Evolutionary conservation across 768 basidiomycete species (phyloP).

Genomic region (Leccinum disarticulatum): DNA sequence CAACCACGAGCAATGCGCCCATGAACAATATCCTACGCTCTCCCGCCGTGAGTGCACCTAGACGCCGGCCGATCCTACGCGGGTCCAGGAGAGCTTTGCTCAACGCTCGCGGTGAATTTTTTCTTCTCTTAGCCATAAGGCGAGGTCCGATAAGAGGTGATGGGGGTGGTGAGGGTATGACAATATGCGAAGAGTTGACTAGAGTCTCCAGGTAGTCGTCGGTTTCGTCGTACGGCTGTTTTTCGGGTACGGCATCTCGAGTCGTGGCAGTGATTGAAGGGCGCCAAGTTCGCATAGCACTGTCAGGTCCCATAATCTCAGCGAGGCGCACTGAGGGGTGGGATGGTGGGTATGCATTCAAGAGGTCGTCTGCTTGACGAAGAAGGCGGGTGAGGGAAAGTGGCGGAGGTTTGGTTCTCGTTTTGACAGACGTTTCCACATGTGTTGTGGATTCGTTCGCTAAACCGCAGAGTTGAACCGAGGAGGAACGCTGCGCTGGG

Average conservation of each 20-base stretch:
- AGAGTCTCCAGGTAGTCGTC: constrained; percentile 30
- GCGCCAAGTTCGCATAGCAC: constrained; percentile 71
- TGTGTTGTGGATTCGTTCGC: constrained; percentile 1
- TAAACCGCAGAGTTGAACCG: background rate
- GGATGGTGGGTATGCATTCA: constrained; percentile 55
- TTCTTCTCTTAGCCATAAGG: constrained; percentile 23
- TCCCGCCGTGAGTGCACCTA: constrained; percentile 27
- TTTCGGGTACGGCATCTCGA: constrained; percentile 20
- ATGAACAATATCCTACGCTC: constrained; percentile 46
- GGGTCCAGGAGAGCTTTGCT: constrained; percentile 14
- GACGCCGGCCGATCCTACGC: constrained; percentile 19
- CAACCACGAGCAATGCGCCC: constrained; percentile 67
- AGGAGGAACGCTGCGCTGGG: background rate
- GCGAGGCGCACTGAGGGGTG: constrained; percentile 53
- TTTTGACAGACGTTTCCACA: constrained; percentile 10
- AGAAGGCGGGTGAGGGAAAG: constrained; percentile 53
- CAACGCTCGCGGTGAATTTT: constrained; percentile 3
- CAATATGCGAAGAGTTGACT: constrained; percentile 22
- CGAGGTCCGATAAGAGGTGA: constrained; percentile 15
- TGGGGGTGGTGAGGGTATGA: constrained; percentile 28
- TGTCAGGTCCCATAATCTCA: constrained; percentile 75
- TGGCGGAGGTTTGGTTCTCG: constrained; percentile 24
- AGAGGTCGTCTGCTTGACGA: constrained; percentile 56
- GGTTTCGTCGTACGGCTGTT: constrained; percentile 22
- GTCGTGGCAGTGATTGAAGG: constrained; percentile 19